These are phyloP conservation scores for Lagenidium giganteum DNA, from an alignment of 352 stramenopile species.

Conservation along the genomic window DNA sequence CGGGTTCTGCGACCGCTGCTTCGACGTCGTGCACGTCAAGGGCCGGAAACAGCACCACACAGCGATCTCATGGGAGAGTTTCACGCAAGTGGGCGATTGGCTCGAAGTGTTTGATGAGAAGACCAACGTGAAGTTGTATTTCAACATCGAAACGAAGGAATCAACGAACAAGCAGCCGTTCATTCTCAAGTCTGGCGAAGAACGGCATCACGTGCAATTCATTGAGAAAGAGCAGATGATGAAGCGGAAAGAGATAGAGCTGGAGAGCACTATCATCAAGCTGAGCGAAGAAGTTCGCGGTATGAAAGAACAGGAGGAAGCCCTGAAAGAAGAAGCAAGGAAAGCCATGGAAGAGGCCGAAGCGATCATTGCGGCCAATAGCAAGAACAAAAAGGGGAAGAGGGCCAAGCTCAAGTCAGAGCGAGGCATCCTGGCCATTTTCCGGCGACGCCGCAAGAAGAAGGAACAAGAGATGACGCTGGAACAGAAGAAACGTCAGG, in stretches of 20 bases:
- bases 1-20: constrained; percentile 66
- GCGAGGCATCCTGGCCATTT: constrained; percentile 1
- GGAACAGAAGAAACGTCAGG: constrained; percentile 30
- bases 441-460: no score
- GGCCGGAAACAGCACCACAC: constrained; percentile 63
- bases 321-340: constrained; percentile 2
- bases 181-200: constrained; percentile 41
- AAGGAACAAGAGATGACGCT: constrained; percentile 10
- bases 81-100: constrained; percentile 56
- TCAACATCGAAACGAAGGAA: constrained; percentile 80
- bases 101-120: constrained; percentile 65
- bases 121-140: constrained; percentile 38
- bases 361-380: not conserved
- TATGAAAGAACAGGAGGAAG: constrained; percentile 38
- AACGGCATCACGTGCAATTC: constrained; percentile 49
- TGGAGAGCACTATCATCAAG: constrained; percentile 63
- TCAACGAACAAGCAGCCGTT: constrained; percentile 46
- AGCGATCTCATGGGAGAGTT: constrained; percentile 46
- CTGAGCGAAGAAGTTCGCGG: constrained; percentile 52
- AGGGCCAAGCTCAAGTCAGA: constrained; percentile 3
- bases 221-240: constrained; percentile 47
- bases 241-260: constrained; percentile 41
- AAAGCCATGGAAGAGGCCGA: constrained; percentile 2
- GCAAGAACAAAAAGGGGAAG: constrained; percentile 15
- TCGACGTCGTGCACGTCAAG: constrained; percentile 35